Conservation (phyloP, 1,139 yeast species). For the Diutina sp. region DNA sequence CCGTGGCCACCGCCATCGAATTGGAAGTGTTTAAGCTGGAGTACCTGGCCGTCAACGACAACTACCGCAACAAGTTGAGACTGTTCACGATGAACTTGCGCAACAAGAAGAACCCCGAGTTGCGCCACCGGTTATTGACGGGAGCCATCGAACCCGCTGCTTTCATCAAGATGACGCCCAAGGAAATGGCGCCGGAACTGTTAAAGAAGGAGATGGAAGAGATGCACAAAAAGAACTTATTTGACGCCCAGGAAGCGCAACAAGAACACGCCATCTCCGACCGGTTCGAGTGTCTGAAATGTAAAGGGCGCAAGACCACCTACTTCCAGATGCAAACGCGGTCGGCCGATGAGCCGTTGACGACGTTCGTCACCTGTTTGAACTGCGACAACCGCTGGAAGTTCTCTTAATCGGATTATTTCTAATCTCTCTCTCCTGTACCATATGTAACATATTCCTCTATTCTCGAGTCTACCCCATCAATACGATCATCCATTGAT, state of each 20-base stretch:
- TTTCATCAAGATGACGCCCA: conserved; percentile 73
- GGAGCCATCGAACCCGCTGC: conserved; percentile 54
- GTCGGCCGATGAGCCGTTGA: conserved; percentile 96
- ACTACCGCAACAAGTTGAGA: conserved; percentile 70
- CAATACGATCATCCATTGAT: too few relatives aligned
- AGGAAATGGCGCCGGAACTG: conserved; percentile 88
- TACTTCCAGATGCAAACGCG: conserved; percentile 97
- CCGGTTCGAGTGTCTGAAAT: conserved; percentile 92
- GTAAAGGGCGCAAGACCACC: conserved; percentile 93
- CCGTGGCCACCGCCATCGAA: conserved; percentile 64
- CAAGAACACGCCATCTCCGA: conserved; percentile 94
- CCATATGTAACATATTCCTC: background rate
- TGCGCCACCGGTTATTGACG: conserved; percentile 54
- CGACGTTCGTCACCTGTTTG: conserved; percentile 96
- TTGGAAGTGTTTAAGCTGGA: conserved; percentile 50
- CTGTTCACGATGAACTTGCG: conserved; percentile 76
- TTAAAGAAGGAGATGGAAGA: conserved; percentile 77
- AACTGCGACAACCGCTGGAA: conserved; percentile 98
- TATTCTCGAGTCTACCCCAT: too few relatives aligned
- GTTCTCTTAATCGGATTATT: conserved; percentile 35
- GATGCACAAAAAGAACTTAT: conserved; percentile 76
- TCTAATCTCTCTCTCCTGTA: background rate
- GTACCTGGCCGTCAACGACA: conserved; percentile 39
- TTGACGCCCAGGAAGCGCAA: conserved; percentile 97
- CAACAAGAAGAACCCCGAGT: conserved; percentile 79